Conservation (phyloP, 2,329 filamentous ascomycete genomes). For the Chaetomiaceae sp. region DNA sequence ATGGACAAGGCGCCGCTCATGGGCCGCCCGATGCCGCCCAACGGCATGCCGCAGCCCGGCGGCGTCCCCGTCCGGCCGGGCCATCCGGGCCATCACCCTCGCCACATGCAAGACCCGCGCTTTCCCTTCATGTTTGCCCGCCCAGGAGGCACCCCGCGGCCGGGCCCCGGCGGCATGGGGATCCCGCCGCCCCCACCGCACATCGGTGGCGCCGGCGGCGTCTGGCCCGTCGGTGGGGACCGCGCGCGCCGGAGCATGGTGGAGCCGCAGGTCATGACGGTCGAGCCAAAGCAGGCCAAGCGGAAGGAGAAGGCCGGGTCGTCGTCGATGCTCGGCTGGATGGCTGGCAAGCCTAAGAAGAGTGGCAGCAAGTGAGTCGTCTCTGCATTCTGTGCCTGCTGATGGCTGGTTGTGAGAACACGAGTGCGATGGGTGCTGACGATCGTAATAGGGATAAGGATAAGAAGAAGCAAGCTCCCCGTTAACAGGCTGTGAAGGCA, state of each 20-base stretch:
- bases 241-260: not conserved
- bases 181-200: constrained; percentile 15
- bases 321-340: constrained; percentile 30
- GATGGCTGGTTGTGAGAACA: too few relatives aligned
- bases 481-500: too few relatives aligned
- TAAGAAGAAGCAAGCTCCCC: too few relatives aligned
- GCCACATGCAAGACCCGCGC: not conserved
- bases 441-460: too few relatives aligned
- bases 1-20: constrained; percentile 38
- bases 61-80: constrained; percentile 7
- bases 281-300: constrained; percentile 22
- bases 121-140: constrained; percentile 10
- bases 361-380: constrained; percentile 30
- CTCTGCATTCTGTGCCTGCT: constrained; percentile 1
- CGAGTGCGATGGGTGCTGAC: too few relatives aligned
- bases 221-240: too few relatives aligned
- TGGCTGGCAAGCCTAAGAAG: constrained; percentile 28
- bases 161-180: constrained; percentile 3
- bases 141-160: not conserved
- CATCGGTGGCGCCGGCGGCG: not conserved
- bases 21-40: constrained; percentile 14
- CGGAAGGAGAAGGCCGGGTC: constrained; percentile 21
- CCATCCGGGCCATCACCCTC: constrained; percentile 2
- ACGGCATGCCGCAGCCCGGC: constrained; percentile 13
- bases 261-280: constrained; percentile 24